These are phyloP conservation scores for Lactarius sp. DNA, from an alignment of 768 basidiomycete genomes.

Conservation along the genomic window DNA sequence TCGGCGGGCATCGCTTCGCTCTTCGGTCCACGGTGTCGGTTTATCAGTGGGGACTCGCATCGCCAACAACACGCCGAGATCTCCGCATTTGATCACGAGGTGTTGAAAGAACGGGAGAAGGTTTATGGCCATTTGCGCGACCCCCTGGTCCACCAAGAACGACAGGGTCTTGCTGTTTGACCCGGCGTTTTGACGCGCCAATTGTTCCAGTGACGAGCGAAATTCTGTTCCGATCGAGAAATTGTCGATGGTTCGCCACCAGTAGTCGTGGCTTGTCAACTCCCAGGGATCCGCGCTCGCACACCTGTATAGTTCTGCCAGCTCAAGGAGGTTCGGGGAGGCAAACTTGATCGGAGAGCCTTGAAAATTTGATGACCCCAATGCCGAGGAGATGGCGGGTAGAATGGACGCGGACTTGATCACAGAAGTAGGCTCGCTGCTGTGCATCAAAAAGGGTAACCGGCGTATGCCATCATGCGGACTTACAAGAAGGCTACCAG, in stretches of 20 bases:
- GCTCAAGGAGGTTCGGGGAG: slow-evolving; percentile 84
- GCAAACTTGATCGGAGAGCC: slow-evolving; percentile 58
- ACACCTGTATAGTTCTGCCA: slow-evolving; percentile 52
- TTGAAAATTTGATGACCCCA: slow-evolving; percentile 28
- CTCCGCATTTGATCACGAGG: slow-evolving; percentile 82
- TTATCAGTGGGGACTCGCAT: slow-evolving; percentile 47
- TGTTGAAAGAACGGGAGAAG: slow-evolving; percentile 83
- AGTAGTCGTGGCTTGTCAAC: slow-evolving; percentile 48
- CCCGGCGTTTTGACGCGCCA: slow-evolving; percentile 43
- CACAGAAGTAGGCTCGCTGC: slow-evolving; percentile 93
- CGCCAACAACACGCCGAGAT: slow-evolving; percentile 56
- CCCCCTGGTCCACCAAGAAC: slow-evolving; percentile 64
- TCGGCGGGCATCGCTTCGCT: slow-evolving; percentile 42
- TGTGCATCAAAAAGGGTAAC: background rate
- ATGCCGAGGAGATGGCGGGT: slow-evolving; percentile 47
- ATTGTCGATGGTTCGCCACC: slow-evolving; percentile 63
- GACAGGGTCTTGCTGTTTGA: slow-evolving; percentile 42
- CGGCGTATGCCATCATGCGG: background rate
- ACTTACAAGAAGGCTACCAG: slow-evolving; percentile 70
- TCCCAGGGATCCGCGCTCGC: slow-evolving; percentile 42
- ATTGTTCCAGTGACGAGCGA: slow-evolving; percentile 57
- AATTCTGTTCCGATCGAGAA: slow-evolving; percentile 65
- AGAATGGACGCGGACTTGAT: slow-evolving; percentile 71
- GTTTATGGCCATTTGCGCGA: slow-evolving; percentile 75
- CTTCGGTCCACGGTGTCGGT: slow-evolving; percentile 47